Evolutionary conservation across 352 stramenopile genomes (phyloP).

Genomic region (Phytophthora tentaculata): DNA sequence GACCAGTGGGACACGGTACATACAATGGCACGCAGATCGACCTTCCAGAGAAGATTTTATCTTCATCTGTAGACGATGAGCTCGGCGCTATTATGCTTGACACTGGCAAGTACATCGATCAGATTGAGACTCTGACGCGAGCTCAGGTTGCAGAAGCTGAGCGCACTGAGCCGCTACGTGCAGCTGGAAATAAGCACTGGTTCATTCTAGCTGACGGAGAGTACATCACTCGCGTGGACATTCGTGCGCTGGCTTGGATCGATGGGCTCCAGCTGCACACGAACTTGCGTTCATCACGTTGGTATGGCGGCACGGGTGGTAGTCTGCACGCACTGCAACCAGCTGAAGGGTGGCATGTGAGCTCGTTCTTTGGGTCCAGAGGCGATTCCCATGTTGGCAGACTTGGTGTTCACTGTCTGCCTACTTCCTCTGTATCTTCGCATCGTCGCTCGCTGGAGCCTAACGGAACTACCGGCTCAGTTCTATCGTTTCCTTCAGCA

Average conservation of each 20-base stretch:
- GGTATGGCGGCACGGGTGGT: constrained; percentile 67
- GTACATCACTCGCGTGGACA: constrained; percentile 59
- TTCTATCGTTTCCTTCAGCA: constrained; percentile 26
- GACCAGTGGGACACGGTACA: constrained; percentile 50
- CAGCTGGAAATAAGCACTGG: constrained; percentile 44
- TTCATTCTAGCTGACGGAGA: constrained; percentile 52
- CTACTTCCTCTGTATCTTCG: constrained; percentile 9
- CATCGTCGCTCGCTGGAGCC: neutral
- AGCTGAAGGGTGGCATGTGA: constrained; percentile 48
- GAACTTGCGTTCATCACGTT: constrained; percentile 60
- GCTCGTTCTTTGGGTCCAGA: constrained; percentile 58
- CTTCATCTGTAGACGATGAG: constrained; percentile 25
- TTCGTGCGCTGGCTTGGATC: constrained; percentile 66
- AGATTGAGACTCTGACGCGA: constrained; percentile 48
- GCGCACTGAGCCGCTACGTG: constrained; percentile 20
- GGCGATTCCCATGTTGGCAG: constrained; percentile 57
- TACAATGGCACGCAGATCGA: constrained; percentile 50
- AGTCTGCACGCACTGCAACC: constrained; percentile 48
- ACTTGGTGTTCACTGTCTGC: constrained; percentile 48
- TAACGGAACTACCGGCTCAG: neutral
- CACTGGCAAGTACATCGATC: constrained; percentile 49
- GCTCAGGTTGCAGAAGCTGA: constrained; percentile 45
- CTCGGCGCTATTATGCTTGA: constrained; percentile 56
- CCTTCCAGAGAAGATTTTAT: constrained; percentile 32
- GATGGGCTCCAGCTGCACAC: constrained; percentile 74